Conservation (phyloP, 1,284 basidiomycete genomes). For the Lentinula novae-zelandiae region DNA sequence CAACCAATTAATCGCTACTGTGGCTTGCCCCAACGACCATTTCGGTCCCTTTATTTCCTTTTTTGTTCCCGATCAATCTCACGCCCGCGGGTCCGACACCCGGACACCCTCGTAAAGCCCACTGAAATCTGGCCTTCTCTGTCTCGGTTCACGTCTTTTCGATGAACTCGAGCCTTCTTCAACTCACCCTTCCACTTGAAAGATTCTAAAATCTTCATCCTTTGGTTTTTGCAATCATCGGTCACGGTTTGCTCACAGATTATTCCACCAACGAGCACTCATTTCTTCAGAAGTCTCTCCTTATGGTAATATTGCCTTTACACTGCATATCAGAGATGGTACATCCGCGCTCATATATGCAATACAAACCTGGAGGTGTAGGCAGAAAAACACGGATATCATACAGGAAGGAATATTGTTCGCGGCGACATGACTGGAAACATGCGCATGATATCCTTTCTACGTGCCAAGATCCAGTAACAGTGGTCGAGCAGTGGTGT, state of each 20-base stretch:
- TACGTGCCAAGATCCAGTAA: too few relatives aligned
- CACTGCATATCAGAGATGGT: background rate
- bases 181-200: too few relatives aligned
- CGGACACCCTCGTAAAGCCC: background rate
- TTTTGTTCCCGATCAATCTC: background rate
- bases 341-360: background rate
- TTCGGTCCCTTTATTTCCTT: background rate
- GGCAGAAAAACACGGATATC: background rate
- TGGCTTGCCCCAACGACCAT: background rate
- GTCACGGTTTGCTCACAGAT: too few relatives aligned
- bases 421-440: too few relatives aligned
- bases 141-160: too few relatives aligned
- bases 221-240: too few relatives aligned
- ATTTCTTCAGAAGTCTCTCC: background rate
- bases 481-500: too few relatives aligned
- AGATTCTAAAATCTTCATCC: too few relatives aligned
- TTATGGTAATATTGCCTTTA: background rate
- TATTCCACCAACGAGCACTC: too few relatives aligned
- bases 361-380: background rate
- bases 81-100: background rate
- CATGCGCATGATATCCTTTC: too few relatives aligned
- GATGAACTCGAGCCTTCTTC: too few relatives aligned
- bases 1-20: background rate
- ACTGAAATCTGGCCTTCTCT: too few relatives aligned
- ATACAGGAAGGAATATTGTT: background rate